Evolutionary conservation across 2,329 filamentous ascomycete species (phyloP), one percentile per base, ranked within the genome.

Genomic region (Ophiostoma novo-ulmi): DNA sequence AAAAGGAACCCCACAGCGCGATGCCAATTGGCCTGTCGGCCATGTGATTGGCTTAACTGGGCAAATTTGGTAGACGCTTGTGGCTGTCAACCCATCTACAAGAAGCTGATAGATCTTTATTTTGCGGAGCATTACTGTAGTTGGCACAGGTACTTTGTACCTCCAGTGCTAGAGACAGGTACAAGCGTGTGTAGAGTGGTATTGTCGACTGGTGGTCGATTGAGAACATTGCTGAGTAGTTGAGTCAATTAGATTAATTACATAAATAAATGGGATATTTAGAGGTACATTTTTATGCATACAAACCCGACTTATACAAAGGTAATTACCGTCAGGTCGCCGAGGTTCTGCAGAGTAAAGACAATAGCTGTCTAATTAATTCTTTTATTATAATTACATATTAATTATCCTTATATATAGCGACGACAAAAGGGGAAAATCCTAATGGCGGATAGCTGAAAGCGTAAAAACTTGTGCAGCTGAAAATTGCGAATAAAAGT

Each of bases 81-180:
- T 3, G n/a, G n/a, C n/a, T 22, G 52, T 22, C 52, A 10, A 13
- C 11, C 7, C 52, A 26, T 7, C 52, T 14, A 14, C 10, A 5
- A 58, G 52, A 58, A 13, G 17, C 6, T 11, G 52, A 22, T 2
- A 11, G 52, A 58, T 58, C 52, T 58, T 26, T 58, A 58, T 58
- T 58, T 58, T 58, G 52, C 52, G 52, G 52, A 58, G 52, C 22
- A 44, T 13, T 2, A 44, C 44, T n/a, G 44, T 48, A 48, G 44
- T 20, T 48, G 44, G 44, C 31, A 3, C 38, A 48, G 14, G 52
- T 31, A 61, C 17, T 61, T 31, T 35, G 55, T 61, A 22, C 26
- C 55, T 61, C 26, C 55, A 35, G 44, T 48, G 38, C 14, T 48
- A 44, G 41, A 44, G 55, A 35, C 55, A 61, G 55, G 55, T 61